Evolutionary conservation across 805 yeast genomes (phyloP).

Genomic region (Candida germanica): DNA sequence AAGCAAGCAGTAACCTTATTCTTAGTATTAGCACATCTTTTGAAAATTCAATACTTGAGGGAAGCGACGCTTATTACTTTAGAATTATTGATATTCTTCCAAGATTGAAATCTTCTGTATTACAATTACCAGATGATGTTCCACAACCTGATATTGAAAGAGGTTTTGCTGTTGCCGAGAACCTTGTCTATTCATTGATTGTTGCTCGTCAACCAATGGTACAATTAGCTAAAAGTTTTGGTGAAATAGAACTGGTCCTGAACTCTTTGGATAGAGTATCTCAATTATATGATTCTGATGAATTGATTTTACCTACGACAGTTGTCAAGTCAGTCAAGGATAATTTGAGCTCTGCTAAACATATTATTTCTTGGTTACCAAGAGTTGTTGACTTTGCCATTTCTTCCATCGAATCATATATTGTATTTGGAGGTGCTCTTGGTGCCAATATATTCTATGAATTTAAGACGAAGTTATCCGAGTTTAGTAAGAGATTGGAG

Average conservation of each 20-base stretch:
- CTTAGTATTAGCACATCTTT: slow-evolving; percentile 54
- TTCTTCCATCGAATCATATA: slow-evolving; percentile 13
- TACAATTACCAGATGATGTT: slow-evolving; percentile 64
- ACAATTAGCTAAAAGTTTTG: slow-evolving; percentile 23
- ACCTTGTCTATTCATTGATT: slow-evolving; percentile 57
- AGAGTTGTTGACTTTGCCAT: slow-evolving; percentile 33
- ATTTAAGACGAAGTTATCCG: slow-evolving; percentile 16
- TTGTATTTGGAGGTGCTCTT: slow-evolving; percentile 8
- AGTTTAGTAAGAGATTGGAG: slow-evolving; percentile 11
- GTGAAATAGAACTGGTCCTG: slow-evolving; percentile 11
- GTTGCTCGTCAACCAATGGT: slow-evolving; percentile 49
- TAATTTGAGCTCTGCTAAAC: slow-evolving; percentile 16
- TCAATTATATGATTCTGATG: slow-evolving; percentile 12
- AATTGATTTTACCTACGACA: slow-evolving; percentile 14
- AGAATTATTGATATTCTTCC: slow-evolving; percentile 78
- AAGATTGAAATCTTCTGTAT: slow-evolving; percentile 62
- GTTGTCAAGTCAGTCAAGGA: slow-evolving; percentile 16
- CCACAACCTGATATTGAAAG: slow-evolving; percentile 72
- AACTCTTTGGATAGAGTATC: slow-evolving; percentile 9
- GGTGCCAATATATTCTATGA: slow-evolving; percentile 14
- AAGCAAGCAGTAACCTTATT: slow-evolving; percentile 60
- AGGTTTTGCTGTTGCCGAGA: slow-evolving; percentile 75
- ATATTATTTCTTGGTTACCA: slow-evolving; percentile 31
- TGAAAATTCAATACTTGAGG: slow-evolving; percentile 30
- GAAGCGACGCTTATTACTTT: slow-evolving; percentile 54